phyloP scores from a whole-genome alignment of 1,139 yeast species.

The Yamadazyma songkhlaensis region DNA sequence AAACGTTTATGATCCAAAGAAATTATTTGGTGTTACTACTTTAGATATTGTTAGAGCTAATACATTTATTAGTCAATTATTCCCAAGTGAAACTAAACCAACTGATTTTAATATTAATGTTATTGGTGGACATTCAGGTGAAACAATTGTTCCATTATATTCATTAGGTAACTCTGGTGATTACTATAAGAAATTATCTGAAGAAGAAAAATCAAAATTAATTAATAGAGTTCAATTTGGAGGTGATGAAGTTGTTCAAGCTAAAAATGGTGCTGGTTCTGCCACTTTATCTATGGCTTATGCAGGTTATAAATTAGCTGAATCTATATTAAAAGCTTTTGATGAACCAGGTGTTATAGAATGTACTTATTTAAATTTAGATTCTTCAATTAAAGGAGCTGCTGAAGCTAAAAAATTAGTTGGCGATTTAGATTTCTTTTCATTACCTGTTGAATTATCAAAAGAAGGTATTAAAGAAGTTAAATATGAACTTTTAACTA shows the following conservation, averaged over 20 bases:
- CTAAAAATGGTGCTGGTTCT: constrained; percentile 98
- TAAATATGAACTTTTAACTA: constrained; percentile 48
- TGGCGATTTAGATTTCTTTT: constrained; percentile 88
- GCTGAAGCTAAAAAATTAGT: constrained; percentile 73
- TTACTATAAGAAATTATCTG: constrained; percentile 44
- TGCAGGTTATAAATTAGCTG: constrained; percentile 95
- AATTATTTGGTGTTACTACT: constrained; percentile 95
- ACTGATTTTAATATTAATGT: constrained; percentile 73
- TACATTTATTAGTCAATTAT: constrained; percentile 78
- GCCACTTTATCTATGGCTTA: constrained; percentile 99
- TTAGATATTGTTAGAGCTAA: constrained; percentile 92
- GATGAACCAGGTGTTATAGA: constrained; percentile 74
- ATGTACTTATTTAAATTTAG: constrained; percentile 64
- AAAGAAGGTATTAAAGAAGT: constrained; percentile 82
- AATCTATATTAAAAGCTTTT: constrained; percentile 76
- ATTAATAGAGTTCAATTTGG: constrained; percentile 96
- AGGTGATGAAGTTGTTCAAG: constrained; percentile 98
- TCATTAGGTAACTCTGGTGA: constrained; percentile 52
- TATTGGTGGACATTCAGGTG: constrained; percentile 98
- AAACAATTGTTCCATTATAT: constrained; percentile 93
- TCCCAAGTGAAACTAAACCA: constrained; percentile 53
- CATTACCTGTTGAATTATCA: constrained; percentile 87
- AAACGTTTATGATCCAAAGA: constrained; percentile 88
- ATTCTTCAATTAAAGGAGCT: constrained; percentile 49
- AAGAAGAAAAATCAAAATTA: constrained; percentile 64